Conservation (phyloP, 2,329 filamentous ascomycete species). For the Phialemonium atrogriseum region DNA sequence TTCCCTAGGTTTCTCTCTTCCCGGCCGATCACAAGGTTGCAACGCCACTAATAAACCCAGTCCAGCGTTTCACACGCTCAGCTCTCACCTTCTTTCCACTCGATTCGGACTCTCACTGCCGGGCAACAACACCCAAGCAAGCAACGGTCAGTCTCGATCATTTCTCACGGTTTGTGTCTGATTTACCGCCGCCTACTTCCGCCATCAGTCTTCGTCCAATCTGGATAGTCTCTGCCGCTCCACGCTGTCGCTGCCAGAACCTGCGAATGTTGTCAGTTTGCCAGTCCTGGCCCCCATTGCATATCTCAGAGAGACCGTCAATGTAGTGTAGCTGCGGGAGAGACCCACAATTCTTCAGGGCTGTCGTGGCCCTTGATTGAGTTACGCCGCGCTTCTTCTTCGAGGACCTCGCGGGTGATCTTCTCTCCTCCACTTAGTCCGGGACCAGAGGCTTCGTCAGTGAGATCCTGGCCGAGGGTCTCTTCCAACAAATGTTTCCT, state of each 20-base stretch:
- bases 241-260: slow-evolving; percentile 55
- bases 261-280: slow-evolving; percentile 23
- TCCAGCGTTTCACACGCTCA: no score
- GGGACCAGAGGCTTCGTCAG: slow-evolving; percentile 36
- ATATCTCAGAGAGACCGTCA: background rate
- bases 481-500: slow-evolving; percentile 74
- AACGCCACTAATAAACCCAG: no score
- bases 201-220: slow-evolving; percentile 47
- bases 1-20: no score
- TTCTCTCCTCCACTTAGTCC: slow-evolving; percentile 46
- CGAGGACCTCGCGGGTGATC: slow-evolving; percentile 56
- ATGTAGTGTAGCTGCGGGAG: background rate
- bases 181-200: slow-evolving; percentile 22
- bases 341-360: slow-evolving; percentile 41
- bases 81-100: no score
- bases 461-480: slow-evolving; percentile 51
- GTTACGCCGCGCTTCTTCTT: slow-evolving; percentile 51
- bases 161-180: slow-evolving; percentile 8
- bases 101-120: no score
- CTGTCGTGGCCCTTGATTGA: slow-evolving; percentile 40
- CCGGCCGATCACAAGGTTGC: no score
- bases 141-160: no score
- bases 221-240: slow-evolving; percentile 48
- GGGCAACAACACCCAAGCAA: no score
- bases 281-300: background rate